Evolutionary conservation across 805 yeast species (phyloP).

Genomic region (Priceomyces castillae): DNA sequence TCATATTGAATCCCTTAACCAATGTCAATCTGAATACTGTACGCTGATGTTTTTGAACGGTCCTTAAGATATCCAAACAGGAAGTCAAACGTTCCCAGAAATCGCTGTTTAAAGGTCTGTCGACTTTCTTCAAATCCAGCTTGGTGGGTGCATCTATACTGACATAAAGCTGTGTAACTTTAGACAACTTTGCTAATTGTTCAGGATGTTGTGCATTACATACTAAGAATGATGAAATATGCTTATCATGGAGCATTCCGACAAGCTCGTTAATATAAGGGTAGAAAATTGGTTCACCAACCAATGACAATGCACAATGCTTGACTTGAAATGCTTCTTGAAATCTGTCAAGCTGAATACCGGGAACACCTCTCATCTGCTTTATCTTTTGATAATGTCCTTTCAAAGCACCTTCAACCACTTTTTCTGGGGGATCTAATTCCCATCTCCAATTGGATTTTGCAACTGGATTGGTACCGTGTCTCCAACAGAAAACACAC

Average conservation of each 20-base stretch:
- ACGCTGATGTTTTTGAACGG: slow-evolving; percentile 75
- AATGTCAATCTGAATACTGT: slow-evolving; percentile 88
- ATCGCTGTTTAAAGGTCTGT: slow-evolving; percentile 84
- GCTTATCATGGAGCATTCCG: slow-evolving; percentile 72
- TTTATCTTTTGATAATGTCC: slow-evolving; percentile 92
- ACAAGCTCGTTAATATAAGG: slow-evolving; percentile 88
- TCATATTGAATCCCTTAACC: slow-evolving; percentile 90
- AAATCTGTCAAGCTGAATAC: slow-evolving; percentile 84
- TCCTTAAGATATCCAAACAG: slow-evolving; percentile 75
- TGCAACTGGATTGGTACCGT: slow-evolving; percentile 95
- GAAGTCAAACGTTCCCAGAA: slow-evolving; percentile 80
- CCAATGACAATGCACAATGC: slow-evolving; percentile 90
- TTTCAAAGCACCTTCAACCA: slow-evolving; percentile 77
- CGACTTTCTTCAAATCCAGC: slow-evolving; percentile 74
- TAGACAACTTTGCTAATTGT: slow-evolving; percentile 61
- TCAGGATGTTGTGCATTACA: slow-evolving; percentile 97
- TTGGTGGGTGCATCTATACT: slow-evolving; percentile 94
- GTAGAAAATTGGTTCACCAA: slow-evolving; percentile 93
- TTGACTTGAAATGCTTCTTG: slow-evolving; percentile 85
- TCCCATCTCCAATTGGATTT: slow-evolving; percentile 94
- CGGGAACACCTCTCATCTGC: slow-evolving; percentile 95
- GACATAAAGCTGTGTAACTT: slow-evolving; percentile 88
- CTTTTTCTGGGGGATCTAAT: slow-evolving; percentile 82
- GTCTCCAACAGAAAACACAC: slow-evolving; percentile 97
- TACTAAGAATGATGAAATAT: slow-evolving; percentile 82